Percentiles rank a stretch among this genome's conserved stretches.
These are phyloP conservation scores for Fusarium albidum DNA, from an alignment of 2,329 filamentous ascomycete genomes.

Conservation along the genomic window DNA sequence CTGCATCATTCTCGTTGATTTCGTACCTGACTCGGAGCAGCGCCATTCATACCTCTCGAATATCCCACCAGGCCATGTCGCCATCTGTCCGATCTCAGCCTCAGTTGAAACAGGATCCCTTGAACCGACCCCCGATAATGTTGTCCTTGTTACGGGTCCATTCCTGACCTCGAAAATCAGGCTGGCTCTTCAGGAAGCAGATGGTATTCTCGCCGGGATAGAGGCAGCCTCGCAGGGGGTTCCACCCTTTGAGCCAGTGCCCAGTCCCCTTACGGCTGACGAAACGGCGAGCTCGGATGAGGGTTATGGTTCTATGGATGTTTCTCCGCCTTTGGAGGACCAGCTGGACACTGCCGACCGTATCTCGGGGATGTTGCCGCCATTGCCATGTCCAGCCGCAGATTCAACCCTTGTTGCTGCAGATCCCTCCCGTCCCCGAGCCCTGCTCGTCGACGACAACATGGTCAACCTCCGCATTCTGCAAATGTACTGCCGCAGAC, in stretches of 20 bases:
- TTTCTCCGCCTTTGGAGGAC: background rate
- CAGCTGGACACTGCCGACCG: background rate
- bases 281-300: background rate
- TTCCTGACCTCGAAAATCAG: conserved; percentile 19
- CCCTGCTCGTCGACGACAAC: conserved; percentile 58
- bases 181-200: conserved; percentile 22
- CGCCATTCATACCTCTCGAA: background rate
- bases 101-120: background rate
- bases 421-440: conserved; percentile 26
- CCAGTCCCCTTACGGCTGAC: background rate
- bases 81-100: conserved; percentile 26
- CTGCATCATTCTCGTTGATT: conserved; percentile 27
- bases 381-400: background rate
- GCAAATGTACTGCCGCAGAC: conserved; percentile 55
- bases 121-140: conserved; percentile 1
- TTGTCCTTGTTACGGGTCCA: conserved; percentile 22
- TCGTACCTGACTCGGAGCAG: conserved; percentile 3
- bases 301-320: conserved; percentile 1
- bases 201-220: conserved; percentile 6
- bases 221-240: fast-evolving
- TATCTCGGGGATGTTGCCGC: background rate
- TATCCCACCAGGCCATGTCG: conserved; percentile 13
- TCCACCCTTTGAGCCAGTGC: background rate
- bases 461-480: conserved; percentile 57
- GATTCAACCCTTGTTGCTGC: background rate